Percentiles rank a stretch among this genome's conserved stretches.
These are phyloP conservation scores for Penicillium sp. DNA, from an alignment of 2,329 filamentous ascomycete species.

Conservation along the genomic window DNA sequence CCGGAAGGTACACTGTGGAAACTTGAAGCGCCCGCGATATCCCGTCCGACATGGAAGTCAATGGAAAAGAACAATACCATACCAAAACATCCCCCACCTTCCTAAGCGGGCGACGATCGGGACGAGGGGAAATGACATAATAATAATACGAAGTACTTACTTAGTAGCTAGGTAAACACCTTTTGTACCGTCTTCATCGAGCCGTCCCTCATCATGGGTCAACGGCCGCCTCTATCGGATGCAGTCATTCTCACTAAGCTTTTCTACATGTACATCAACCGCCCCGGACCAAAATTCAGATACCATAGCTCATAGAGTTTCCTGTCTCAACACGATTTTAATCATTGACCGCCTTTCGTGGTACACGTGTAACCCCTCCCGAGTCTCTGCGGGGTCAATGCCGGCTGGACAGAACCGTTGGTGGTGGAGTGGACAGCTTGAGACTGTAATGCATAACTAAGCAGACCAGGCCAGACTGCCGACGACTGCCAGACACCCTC, in stretches of 20 bases:
- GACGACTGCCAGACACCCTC: constrained; percentile 1
- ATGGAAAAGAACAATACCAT: neutral
- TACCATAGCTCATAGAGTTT: neutral
- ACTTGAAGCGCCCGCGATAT: neutral
- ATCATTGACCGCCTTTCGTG: neutral
- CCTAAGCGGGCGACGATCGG: constrained; percentile 17
- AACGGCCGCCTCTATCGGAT: too few relatives aligned
- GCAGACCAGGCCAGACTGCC: constrained; percentile 17
- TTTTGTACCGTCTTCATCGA: too few relatives aligned
- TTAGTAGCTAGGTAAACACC: neutral
- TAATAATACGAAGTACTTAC: neutral
- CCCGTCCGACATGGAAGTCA: neutral
- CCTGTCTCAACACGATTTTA: neutral
- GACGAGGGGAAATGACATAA: constrained; percentile 24
- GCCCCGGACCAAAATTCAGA: too few relatives aligned
- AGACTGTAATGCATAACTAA: constrained; percentile 12
- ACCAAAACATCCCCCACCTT: constrained; percentile 19
- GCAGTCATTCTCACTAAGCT: too few relatives aligned
- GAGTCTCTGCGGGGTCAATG: constrained; percentile 13
- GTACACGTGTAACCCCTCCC: constrained; percentile 3
- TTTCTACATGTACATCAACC: neutral
- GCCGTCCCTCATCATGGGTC: too few relatives aligned
- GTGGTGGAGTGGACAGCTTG: too few relatives aligned
- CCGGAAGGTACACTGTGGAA: neutral
- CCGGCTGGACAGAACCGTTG: too few relatives aligned